Conservation (phyloP, 768 basidiomycete genomes). For the Myochromella boudieri region DNA sequence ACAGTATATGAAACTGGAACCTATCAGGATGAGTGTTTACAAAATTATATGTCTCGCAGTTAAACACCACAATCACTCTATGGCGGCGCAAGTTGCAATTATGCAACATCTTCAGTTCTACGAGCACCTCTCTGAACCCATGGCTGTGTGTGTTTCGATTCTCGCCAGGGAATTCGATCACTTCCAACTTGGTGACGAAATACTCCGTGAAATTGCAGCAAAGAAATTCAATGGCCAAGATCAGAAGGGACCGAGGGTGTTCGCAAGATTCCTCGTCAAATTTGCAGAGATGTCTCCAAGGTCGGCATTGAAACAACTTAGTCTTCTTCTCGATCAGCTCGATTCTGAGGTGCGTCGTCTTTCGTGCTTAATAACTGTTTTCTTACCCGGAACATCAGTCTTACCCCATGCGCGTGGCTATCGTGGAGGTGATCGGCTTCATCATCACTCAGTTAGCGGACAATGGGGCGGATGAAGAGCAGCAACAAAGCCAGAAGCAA, state of each 20-base stretch:
- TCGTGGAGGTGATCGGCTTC: slow-evolving; percentile 86
- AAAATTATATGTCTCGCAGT: slow-evolving; percentile 90
- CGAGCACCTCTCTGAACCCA: slow-evolving; percentile 91
- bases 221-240: slow-evolving; percentile 81
- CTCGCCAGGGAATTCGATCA: slow-evolving; percentile 88
- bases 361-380: neutral
- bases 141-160: slow-evolving; percentile 85
- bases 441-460: slow-evolving; percentile 83
- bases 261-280: slow-evolving; percentile 80
- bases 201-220: slow-evolving; percentile 82
- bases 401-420: slow-evolving; percentile 93
- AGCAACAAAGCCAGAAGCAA: slow-evolving; percentile 61
- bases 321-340: slow-evolving; percentile 77
- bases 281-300: slow-evolving; percentile 81
- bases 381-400: slow-evolving; percentile 47
- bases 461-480: slow-evolving; percentile 37
- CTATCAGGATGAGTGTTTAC: slow-evolving; percentile 75
- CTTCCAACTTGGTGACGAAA: slow-evolving; percentile 85
- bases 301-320: slow-evolving; percentile 85
- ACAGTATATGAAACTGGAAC: slow-evolving; percentile 77
- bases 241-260: slow-evolving; percentile 82
- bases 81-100: slow-evolving; percentile 85
- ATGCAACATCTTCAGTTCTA: slow-evolving; percentile 92
- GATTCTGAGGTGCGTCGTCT: slow-evolving; percentile 82
- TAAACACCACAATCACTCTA: slow-evolving; percentile 83